phyloP scores from a whole-genome alignment of 805 yeast genomes.

The Kuraishia molischiana region DNA sequence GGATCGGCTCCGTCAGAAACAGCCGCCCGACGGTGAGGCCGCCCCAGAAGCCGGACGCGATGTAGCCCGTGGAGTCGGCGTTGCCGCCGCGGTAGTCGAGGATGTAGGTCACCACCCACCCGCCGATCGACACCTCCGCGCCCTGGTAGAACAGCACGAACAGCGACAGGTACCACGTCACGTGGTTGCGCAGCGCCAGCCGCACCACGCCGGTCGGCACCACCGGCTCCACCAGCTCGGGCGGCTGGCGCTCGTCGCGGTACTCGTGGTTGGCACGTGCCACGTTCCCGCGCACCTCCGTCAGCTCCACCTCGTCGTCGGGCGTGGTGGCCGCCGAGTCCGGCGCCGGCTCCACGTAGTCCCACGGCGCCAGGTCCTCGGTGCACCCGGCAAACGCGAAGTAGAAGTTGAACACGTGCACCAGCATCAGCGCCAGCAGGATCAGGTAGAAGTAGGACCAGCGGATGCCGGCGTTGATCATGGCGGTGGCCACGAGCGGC shows the following conservation, averaged over 20 bases:
- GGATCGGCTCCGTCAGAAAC: conserved; percentile 29
- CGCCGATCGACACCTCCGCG: conserved; percentile 57
- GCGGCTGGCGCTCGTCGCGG: background rate
- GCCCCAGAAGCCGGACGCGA: conserved; percentile 63
- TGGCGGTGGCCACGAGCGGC: conserved; percentile 52
- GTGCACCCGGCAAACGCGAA: conserved; percentile 40
- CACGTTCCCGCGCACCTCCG: conserved; percentile 4
- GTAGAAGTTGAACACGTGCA: conserved; percentile 24
- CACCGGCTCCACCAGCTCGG: conserved; percentile 10
- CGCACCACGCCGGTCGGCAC: conserved; percentile 20
- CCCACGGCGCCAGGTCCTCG: conserved; percentile 30
- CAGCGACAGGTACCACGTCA: conserved; percentile 39
- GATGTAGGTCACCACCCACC: conserved; percentile 62
- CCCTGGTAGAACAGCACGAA: conserved; percentile 59
- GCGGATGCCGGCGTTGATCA: conserved; percentile 35
- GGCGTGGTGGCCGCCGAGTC: background rate
- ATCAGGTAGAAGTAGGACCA: conserved; percentile 51
- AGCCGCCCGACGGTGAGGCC: conserved; percentile 62
- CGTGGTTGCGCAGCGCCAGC: conserved; percentile 27
- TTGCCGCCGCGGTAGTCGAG: conserved; percentile 42
- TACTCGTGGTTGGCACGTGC: conserved; percentile 1
- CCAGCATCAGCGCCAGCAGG: conserved; percentile 27
- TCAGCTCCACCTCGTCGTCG: conserved; percentile 9
- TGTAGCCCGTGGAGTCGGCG: conserved; percentile 41
- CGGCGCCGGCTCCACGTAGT: conserved; percentile 13